Evolutionary conservation across 2,329 filamentous ascomycete genomes (phyloP), one percentile per base, ranked within the genome.

Genomic region (Capronia americana): DNA sequence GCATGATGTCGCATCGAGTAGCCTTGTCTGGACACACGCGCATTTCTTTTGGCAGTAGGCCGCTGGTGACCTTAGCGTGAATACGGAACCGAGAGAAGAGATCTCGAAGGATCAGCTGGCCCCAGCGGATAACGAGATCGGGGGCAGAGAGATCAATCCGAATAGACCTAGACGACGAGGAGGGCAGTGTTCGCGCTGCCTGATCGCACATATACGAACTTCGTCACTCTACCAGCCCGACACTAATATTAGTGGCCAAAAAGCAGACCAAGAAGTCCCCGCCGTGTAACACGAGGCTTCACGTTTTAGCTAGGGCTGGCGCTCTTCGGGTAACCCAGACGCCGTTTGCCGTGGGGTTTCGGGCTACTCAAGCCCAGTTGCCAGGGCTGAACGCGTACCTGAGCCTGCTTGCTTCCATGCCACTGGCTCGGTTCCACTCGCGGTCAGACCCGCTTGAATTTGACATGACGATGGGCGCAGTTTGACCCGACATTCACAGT

Each of bases 1-100:
- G 38, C 56, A 46, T 46, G 34, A 28, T 11, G 23, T 46, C 55
- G 57, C 17, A 50, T 59, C 41, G 26, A 48, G 17, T 34, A 17
- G 41, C 57, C 57, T 11, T 2, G 38, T 34, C 41, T 34, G 41
- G 38, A 44, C 2, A n/a, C 38, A 44, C 17, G 38, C 6, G 6
- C 38, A 28, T 20, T 3, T 46, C 24, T 2, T 14, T 41, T 26
- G 23, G 6, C 4, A 4, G 26, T 30, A 6, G 12, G 17, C 24
- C 11, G 17, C 12, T 3, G 5, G 30, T 17, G 17, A n/a, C 14
- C 38, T 41, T 41, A 7, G 1, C 38, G 6, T 41, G 12, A 4
- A 41, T 41, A 17, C 38, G 38, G 38, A 14, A 14, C 12, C 34
- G 12, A 41, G 38, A 2, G 12, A 17, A 41, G 38, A 46, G 41